Evolutionary conservation across 257 asterid species (phyloP).

Genomic region (Marsdenia floribunda): DNA sequence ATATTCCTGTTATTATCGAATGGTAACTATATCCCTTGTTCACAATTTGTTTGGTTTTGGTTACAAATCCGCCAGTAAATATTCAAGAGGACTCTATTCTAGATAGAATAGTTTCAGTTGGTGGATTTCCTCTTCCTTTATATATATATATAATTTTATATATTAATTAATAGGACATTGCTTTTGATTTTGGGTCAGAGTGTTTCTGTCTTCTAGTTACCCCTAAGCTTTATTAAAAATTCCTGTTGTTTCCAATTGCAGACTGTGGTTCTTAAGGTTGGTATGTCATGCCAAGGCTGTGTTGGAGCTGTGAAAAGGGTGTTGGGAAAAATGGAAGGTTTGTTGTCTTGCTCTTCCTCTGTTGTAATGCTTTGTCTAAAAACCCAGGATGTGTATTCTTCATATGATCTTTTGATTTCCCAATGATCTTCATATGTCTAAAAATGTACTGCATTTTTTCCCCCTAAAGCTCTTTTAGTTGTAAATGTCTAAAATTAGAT

Average conservation of each 20-base stretch:
- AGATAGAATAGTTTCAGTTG: not conserved
- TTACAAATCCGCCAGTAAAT: too few relatives aligned
- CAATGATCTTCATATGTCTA: too few relatives aligned
- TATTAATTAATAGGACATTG: not conserved
- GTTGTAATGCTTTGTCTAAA: too few relatives aligned
- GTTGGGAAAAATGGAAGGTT: slow-evolving; percentile 84
- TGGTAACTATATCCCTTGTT: too few relatives aligned
- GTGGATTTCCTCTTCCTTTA: not conserved
- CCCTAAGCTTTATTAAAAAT: not conserved
- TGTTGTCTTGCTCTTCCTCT: slow-evolving; percentile 11
- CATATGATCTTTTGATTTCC: not conserved
- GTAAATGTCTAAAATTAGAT: not conserved
- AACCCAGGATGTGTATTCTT: too few relatives aligned
- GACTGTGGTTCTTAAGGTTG: slow-evolving; percentile 94
- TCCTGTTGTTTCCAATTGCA: slow-evolving; percentile 27
- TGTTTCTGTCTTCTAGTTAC: not conserved
- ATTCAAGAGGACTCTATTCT: too few relatives aligned
- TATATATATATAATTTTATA: too few relatives aligned
- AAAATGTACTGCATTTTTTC: not conserved
- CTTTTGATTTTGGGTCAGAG: not conserved
- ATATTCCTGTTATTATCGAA: too few relatives aligned
- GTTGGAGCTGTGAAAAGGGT: slow-evolving; percentile 89
- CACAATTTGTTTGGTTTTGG: too few relatives aligned
- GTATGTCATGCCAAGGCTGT: slow-evolving; percentile 91
- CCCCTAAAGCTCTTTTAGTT: not conserved